Conservation (phyloP, 129 eudicot species). For the Kitagawia praeruptora region DNA sequence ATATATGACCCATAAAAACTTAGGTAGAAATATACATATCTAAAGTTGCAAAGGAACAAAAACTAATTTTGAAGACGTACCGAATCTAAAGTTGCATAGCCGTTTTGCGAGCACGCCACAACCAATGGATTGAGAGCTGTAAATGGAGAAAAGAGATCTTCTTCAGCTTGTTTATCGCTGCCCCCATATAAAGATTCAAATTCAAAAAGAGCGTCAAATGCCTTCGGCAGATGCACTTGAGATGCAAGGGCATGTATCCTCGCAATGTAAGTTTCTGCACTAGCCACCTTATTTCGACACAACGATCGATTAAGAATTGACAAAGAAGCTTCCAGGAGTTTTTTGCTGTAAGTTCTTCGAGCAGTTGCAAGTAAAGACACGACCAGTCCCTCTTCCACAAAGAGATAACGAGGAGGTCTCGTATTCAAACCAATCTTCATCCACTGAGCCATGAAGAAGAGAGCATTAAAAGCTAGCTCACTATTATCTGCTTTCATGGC, state of each 20-base stretch:
- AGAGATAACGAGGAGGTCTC: conserved; percentile 41
- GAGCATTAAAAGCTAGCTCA: conserved; percentile 57
- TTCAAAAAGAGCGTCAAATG: conserved; percentile 68
- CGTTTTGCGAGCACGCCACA: conserved; percentile 68
- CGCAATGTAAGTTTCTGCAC: conserved; percentile 68
- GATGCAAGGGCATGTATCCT: conserved; percentile 74
- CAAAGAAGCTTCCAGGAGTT: conserved; percentile 80
- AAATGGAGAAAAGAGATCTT: conserved; percentile 81
- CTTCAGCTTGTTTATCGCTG: conserved; percentile 35
- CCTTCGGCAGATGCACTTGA: conserved; percentile 49
- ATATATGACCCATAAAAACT: not conserved
- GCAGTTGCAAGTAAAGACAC: conserved; percentile 74
- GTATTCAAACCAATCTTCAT: conserved; percentile 48
- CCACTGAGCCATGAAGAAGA: conserved; percentile 79
- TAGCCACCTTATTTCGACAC: conserved; percentile 57
- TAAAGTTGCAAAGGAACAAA: not conserved
- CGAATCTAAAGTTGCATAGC: conserved; percentile 55
- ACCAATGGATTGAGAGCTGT: conserved; percentile 75
- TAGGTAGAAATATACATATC: not conserved
- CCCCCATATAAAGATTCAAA: conserved; percentile 50
- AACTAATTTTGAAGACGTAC: conserved; percentile 35
- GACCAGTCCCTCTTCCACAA: conserved; percentile 73
- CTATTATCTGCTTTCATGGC: conserved; percentile 60
- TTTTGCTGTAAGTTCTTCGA: conserved; percentile 51
- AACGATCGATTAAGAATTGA: conserved; percentile 67